These are phyloP conservation scores for Paraurostyla sp. DNA, from an alignment of 73 alveolate genomes.

Conservation along the genomic window DNA sequence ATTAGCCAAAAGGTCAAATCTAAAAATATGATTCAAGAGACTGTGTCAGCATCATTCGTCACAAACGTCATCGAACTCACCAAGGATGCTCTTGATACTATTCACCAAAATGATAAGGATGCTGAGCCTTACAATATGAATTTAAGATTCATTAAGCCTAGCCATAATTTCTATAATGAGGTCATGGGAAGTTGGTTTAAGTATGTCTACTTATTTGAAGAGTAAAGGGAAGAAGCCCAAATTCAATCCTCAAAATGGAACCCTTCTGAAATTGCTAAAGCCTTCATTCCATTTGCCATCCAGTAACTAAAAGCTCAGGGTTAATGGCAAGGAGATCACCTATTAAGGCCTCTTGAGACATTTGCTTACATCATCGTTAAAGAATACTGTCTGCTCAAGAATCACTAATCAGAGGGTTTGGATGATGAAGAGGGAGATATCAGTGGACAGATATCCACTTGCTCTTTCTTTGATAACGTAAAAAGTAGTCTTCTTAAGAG, in stretches of 20 bases:
- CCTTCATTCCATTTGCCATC: constrained; percentile 5
- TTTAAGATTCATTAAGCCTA: constrained; percentile 74
- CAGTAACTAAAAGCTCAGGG: background rate
- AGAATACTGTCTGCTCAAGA: constrained; percentile 7
- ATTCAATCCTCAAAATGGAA: background rate
- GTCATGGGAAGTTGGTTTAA: constrained; percentile 72
- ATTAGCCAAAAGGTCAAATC: constrained; percentile 48
- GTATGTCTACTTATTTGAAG: constrained; percentile 30
- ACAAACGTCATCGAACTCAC: constrained; percentile 67
- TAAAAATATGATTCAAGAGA: constrained; percentile 52
- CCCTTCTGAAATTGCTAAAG: background rate
- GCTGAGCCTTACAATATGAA: constrained; percentile 31
- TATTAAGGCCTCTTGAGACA: constrained; percentile 19
- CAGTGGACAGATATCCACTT: constrained; percentile 29
- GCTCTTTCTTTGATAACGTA: constrained; percentile 63
- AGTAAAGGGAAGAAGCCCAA: background rate
- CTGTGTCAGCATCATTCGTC: constrained; percentile 64
- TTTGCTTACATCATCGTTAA: constrained; percentile 12
- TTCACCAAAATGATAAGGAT: background rate
- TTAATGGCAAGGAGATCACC: background rate
- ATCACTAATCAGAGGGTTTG: constrained; percentile 56
- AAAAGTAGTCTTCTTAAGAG: constrained; percentile 58
- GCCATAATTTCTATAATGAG: constrained; percentile 71
- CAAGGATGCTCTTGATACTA: constrained; percentile 41
- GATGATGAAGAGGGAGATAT: background rate